phyloP scores from a whole-genome alignment of 179 eudicot species.

The Gypsophila paniculata region DNA sequence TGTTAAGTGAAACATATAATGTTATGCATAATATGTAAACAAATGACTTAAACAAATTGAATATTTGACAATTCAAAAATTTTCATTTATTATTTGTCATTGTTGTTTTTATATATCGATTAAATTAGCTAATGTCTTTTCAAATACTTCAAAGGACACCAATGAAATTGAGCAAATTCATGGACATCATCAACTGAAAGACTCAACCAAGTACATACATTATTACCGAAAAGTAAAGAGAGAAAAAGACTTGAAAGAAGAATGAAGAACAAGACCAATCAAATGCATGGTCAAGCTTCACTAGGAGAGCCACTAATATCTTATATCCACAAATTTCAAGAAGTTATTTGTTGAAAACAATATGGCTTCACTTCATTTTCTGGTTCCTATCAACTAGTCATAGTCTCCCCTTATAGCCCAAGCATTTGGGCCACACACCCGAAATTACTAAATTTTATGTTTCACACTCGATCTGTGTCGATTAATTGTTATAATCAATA shows the following conservation, averaged over 20 bases:
- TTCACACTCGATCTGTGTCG: too few species aligned
- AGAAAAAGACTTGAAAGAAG: background rate
- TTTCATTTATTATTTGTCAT: too few species aligned
- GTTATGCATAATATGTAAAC: too few species aligned
- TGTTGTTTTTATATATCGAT: too few species aligned
- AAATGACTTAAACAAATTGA: too few species aligned
- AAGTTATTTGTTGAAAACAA: too few species aligned
- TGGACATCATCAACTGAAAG: background rate
- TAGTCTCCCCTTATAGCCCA: background rate
- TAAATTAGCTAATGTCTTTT: too few species aligned
- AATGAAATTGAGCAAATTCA: background rate
- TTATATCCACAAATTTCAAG: background rate
- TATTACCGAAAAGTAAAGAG: background rate
- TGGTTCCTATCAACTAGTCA: background rate
- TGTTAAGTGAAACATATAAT: too few species aligned
- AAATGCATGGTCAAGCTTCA: slow-evolving; percentile 12
- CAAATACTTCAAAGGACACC: background rate
- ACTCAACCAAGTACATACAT: background rate
- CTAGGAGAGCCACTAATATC: slow-evolving; percentile 6
- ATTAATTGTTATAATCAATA: too few species aligned
- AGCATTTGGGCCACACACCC: slow-evolving; percentile 4
- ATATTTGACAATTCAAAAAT: too few species aligned
- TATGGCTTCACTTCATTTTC: background rate
- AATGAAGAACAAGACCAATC: background rate
- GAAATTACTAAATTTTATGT: background rate